Percentiles rank a stretch among this genome's conserved stretches.
Conservation (phyloP, 352 stramenopile genomes). For the Globisporangium alternatum region DNA sequence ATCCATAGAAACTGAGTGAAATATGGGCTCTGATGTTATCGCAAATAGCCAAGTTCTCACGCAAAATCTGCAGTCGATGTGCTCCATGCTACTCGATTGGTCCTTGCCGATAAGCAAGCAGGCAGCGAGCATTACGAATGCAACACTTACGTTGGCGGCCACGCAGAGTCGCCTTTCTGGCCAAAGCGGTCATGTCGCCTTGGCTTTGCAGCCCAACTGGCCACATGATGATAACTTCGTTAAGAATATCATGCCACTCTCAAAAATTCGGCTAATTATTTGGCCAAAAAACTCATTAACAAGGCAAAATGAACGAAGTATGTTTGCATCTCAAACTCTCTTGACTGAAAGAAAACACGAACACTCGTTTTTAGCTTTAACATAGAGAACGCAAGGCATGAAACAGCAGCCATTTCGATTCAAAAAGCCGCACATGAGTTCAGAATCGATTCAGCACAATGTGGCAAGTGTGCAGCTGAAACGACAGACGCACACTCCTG, state of each 20-base stretch:
- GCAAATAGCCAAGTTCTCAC: neutral
- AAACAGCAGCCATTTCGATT: too few species aligned
- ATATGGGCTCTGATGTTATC: neutral
- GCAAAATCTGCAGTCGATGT: neutral
- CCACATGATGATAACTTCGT: neutral
- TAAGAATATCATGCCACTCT: neutral
- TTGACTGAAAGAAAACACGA: neutral
- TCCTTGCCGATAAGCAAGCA: neutral
- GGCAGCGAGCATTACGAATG: neutral
- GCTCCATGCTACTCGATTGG: neutral
- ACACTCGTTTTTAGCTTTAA: neutral
- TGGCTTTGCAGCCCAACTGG: neutral
- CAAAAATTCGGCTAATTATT: neutral
- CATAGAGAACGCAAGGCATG: neutral
- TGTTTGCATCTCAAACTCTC: too few species aligned
- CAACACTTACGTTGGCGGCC: neutral
- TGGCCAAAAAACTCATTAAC: neutral
- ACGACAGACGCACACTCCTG: neutral
- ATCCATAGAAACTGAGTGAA: neutral
- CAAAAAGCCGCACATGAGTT: neutral
- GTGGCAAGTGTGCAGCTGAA: neutral
- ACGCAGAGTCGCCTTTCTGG: neutral
- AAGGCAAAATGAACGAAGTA: neutral
- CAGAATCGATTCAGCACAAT: conserved; percentile 15
- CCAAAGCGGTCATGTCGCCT: neutral